A percentile compares a stretch with the other conserved stretches of the same genome.
Conservation (phyloP, 345 rosid genomes). For the Cardiospermum halicacabum region DNA sequence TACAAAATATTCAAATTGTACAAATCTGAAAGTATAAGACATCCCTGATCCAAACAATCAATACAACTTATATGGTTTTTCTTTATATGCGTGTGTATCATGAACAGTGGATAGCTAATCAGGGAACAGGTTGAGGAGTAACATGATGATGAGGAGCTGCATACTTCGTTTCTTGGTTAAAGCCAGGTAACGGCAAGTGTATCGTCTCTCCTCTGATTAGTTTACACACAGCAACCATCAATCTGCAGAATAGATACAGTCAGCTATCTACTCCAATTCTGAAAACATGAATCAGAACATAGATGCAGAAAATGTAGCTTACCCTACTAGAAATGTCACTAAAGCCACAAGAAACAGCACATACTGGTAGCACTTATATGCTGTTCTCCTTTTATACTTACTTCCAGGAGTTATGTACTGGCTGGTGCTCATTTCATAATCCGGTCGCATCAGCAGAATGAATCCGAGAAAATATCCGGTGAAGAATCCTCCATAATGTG, state of each 20-base stretch:
- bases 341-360: constrained; percentile 37
- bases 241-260: neutral
- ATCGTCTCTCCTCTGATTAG: constrained; percentile 7
- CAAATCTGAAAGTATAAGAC: no score
- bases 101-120: no score
- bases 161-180: no score
- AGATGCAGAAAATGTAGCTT: constrained; percentile 18
- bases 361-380: constrained; percentile 65
- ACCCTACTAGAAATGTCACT: constrained; percentile 58
- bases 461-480: constrained; percentile 78
- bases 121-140: no score
- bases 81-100: no score
- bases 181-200: neutral
- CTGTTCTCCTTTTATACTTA: constrained; percentile 44
- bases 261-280: neutral
- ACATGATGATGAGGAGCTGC: no score
- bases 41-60: no score
- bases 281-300: no score
- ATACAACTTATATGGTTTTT: no score
- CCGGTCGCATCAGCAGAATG: constrained; percentile 78
- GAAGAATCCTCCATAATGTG: constrained; percentile 85
- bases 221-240: neutral
- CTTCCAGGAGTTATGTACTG: constrained; percentile 56
- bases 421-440: constrained; percentile 48
- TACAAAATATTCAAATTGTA: no score